Evolutionary conservation across 306 rosid species (phyloP).

Genomic region (Senna tora): DNA sequence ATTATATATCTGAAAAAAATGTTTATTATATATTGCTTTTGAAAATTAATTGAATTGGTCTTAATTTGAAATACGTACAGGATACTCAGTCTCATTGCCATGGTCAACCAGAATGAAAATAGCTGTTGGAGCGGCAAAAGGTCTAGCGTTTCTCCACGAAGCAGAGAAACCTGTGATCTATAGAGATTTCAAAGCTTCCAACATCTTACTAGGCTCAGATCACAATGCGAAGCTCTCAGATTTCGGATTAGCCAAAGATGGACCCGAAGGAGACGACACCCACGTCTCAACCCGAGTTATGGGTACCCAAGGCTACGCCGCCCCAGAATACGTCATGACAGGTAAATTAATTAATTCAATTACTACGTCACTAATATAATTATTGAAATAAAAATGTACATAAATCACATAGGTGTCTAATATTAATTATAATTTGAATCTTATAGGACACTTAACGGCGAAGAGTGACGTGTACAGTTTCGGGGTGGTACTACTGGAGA

Average conservation of each 20-base stretch:
- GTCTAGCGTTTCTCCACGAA: constrained; percentile 82
- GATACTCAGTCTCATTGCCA: constrained; percentile 71
- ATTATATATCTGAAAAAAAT: too few species aligned
- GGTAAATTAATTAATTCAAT: constrained; percentile 52
- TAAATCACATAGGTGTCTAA: too few species aligned
- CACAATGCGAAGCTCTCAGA: constrained; percentile 85
- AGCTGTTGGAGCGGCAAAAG: constrained; percentile 94
- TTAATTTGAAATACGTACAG: constrained; percentile 51
- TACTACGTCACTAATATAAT: too few species aligned
- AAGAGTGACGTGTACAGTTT: constrained; percentile 95
- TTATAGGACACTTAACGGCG: constrained; percentile 86
- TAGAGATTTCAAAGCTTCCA: constrained; percentile 92
- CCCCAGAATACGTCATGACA: constrained; percentile 95
- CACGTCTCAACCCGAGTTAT: constrained; percentile 93
- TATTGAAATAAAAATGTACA: too few species aligned
- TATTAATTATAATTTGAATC: too few species aligned
- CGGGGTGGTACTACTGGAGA: constrained; percentile 82
- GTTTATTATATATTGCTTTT: too few species aligned
- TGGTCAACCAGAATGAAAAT: constrained; percentile 98
- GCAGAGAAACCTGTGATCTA: constrained; percentile 88
- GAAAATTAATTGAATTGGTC: too few species aligned
- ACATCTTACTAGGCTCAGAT: constrained; percentile 86
- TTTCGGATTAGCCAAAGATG: constrained; percentile 97
- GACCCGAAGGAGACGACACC: constrained; percentile 95
- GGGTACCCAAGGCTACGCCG: constrained; percentile 99